These are phyloP conservation scores for Prunus dulcis DNA, from an alignment of 306 rosid species.

Conservation along the genomic window DNA sequence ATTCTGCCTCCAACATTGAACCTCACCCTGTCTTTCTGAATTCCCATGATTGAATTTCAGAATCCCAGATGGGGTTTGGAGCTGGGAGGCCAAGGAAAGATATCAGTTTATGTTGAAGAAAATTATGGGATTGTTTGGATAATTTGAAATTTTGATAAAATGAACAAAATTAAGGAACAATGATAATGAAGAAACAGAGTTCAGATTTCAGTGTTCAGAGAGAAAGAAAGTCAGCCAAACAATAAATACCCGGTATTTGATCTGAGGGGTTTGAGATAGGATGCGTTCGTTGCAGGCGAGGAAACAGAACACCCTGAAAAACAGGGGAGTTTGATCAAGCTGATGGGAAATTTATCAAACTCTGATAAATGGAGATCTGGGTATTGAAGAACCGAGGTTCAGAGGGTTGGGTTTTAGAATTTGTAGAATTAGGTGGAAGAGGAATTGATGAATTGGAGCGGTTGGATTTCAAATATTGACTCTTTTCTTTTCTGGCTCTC, in stretches of 20 bases:
- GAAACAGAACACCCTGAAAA: conserved; percentile 2
- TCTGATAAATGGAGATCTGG: conserved; percentile 36
- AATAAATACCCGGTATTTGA: neutral
- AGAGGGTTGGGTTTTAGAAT: conserved; percentile 37
- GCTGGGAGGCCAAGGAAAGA: neutral
- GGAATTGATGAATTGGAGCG: conserved; percentile 48
- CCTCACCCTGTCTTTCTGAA: conserved; percentile 61
- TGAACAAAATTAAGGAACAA: neutral
- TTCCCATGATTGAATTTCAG: conserved; percentile 47
- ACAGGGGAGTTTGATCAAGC: conserved; percentile 21
- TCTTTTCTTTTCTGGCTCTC: conserved; percentile 6
- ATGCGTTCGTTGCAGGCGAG: neutral
- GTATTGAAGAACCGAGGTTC: conserved; percentile 25
- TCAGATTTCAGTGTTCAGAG: neutral
- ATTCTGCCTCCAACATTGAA: conserved; percentile 93
- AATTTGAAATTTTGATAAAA: neutral
- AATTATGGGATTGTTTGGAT: neutral
- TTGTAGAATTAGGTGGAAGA: conserved; percentile 51
- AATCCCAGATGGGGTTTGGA: conserved; percentile 36
- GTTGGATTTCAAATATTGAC: conserved; percentile 38
- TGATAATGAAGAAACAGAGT: neutral
- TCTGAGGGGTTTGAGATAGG: neutral
- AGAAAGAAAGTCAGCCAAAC: neutral
- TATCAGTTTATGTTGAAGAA: conserved; percentile 14
- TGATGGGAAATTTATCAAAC: conserved; percentile 16